Evolutionary conservation across 2,329 filamentous ascomycete genomes (phyloP).

Genomic region (Ilyonectria robusta): DNA sequence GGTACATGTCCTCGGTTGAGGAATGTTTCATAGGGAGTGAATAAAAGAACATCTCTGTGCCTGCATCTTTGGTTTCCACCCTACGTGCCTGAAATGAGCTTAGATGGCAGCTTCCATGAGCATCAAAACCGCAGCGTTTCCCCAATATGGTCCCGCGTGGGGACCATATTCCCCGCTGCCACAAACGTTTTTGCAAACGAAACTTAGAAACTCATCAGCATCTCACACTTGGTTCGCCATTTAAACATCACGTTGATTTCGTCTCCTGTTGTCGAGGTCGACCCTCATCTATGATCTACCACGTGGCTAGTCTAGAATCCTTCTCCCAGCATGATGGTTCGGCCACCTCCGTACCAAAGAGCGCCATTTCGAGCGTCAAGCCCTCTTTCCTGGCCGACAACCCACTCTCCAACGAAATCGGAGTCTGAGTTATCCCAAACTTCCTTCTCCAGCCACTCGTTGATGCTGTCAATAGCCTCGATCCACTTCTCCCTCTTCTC

Average conservation of each 20-base stretch:
- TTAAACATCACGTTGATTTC: conserved; percentile 5
- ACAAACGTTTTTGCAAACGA: background rate
- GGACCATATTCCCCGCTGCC: background rate
- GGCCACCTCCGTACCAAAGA: conserved; percentile 90
- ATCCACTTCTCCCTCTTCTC: conserved; percentile 76
- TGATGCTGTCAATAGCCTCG: conserved; percentile 80
- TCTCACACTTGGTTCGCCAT: background rate
- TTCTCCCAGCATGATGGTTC: conserved; percentile 75
- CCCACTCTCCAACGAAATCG: conserved; percentile 78
- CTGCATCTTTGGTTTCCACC: conserved; percentile 31
- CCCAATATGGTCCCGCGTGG: background rate
- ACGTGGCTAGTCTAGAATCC: conserved; percentile 63
- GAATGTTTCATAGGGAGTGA: conserved; percentile 62
- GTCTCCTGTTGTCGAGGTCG: conserved; percentile 26
- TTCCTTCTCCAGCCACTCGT: conserved; percentile 78
- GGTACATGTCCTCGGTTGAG: conserved; percentile 61
- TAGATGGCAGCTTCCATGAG: conserved; percentile 1
- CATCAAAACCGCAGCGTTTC: conserved; percentile 20
- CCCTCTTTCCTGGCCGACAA: conserved; percentile 88
- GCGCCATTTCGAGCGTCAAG: conserved; percentile 81
- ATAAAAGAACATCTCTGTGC: conserved; percentile 54
- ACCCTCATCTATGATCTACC: conserved; percentile 6
- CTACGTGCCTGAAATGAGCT: conserved; percentile 3
- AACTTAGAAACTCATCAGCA: background rate
- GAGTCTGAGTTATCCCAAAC: conserved; percentile 74